Percentiles rank a stretch among this genome's conserved stretches.
Conservation (phyloP, 495 filamentous ascomycete species). For the Paragyromitra xinjiangensis region DNA sequence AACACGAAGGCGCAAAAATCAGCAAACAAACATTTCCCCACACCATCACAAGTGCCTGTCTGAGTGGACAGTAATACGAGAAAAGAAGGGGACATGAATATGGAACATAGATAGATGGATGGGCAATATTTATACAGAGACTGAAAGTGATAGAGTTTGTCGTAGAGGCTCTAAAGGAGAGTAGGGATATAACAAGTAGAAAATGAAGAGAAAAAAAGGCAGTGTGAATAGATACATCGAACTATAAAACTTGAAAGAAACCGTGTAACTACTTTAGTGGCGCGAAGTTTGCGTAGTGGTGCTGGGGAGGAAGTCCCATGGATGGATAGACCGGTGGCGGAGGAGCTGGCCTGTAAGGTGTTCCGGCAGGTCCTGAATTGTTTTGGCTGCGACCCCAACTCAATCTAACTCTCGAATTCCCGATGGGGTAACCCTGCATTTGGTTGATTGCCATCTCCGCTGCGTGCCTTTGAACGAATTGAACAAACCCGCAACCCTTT, state of each 20-base stretch:
- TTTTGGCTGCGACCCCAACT: conserved; percentile 99
- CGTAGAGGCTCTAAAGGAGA: conserved; percentile 23
- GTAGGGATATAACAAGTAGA: conserved; percentile 51
- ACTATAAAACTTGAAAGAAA: conserved; percentile 55
- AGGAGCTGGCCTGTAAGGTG: conserved; percentile 94
- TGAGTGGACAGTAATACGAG: conserved; percentile 15
- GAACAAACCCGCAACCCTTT: conserved; percentile 98
- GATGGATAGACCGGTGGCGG: conserved; percentile 88
- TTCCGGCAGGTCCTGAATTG: conserved; percentile 97
- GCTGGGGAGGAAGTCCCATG: conserved; percentile 80
- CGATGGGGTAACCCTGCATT: conserved; percentile 99
- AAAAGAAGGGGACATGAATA: conserved; percentile 39
- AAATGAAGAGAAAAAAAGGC: conserved; percentile 34
- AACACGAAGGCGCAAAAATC: conserved; percentile 57
- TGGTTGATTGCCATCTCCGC: conserved; percentile 99
- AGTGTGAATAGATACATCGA: conserved; percentile 60
- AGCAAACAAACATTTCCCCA: conserved; percentile 57
- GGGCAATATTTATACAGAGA: conserved; percentile 48
- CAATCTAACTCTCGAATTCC: conserved; percentile 95
- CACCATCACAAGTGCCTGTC: conserved; percentile 39
- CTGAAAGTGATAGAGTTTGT: conserved; percentile 30
- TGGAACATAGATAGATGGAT: conserved; percentile 39
- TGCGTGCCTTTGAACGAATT: conserved; percentile 98
- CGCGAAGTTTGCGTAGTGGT: conserved; percentile 76
- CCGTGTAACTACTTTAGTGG: conserved; percentile 74